These are phyloP conservation scores for Cantharellus cinnabarinus DNA, from an alignment of 768 basidiomycete species.

Conservation along the genomic window DNA sequence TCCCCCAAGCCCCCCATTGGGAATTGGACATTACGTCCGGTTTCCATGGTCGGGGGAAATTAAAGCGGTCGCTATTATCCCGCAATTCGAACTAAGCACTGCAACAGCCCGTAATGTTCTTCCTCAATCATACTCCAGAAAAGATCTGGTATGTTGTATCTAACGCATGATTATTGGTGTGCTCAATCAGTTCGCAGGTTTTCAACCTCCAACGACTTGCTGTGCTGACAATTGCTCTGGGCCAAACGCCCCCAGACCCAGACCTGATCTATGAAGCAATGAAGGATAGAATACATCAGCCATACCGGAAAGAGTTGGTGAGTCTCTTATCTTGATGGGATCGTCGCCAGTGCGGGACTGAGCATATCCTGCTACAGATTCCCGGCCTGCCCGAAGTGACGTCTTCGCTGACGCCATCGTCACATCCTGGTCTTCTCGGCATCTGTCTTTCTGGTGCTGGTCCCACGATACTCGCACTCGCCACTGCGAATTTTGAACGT, in stretches of 20 bases:
- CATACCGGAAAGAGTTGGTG: slow-evolving; percentile 76
- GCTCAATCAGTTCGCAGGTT: slow-evolving; percentile 31
- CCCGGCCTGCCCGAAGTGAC: slow-evolving; percentile 91
- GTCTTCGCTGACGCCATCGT: slow-evolving; percentile 61
- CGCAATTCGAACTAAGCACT: slow-evolving; percentile 87
- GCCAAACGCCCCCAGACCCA: slow-evolving; percentile 76
- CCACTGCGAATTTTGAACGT: slow-evolving; percentile 59
- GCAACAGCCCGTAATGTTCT: slow-evolving; percentile 82
- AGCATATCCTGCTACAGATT: slow-evolving; percentile 34
- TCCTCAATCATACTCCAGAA: slow-evolving; percentile 66
- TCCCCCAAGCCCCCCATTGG: slow-evolving; percentile 70
- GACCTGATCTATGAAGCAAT: slow-evolving; percentile 98
- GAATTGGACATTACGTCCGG: slow-evolving; percentile 85
- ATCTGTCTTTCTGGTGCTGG: slow-evolving; percentile 97
- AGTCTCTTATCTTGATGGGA: slow-evolving; percentile 13
- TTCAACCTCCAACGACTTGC: slow-evolving; percentile 95
- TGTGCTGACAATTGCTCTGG: slow-evolving; percentile 85
- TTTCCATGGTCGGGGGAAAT: slow-evolving; percentile 74
- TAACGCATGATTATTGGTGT: neutral
- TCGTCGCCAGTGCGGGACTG: neutral
- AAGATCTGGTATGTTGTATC: slow-evolving; percentile 54
- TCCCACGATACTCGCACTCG: slow-evolving; percentile 90
- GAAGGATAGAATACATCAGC: slow-evolving; percentile 96
- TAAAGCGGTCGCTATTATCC: slow-evolving; percentile 85
- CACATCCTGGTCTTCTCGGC: slow-evolving; percentile 87